A percentile compares a stretch with the other conserved stretches of the same genome.
Conservation (phyloP, 2,329 filamentous ascomycete species). For the Samsoniella hepiali region DNA sequence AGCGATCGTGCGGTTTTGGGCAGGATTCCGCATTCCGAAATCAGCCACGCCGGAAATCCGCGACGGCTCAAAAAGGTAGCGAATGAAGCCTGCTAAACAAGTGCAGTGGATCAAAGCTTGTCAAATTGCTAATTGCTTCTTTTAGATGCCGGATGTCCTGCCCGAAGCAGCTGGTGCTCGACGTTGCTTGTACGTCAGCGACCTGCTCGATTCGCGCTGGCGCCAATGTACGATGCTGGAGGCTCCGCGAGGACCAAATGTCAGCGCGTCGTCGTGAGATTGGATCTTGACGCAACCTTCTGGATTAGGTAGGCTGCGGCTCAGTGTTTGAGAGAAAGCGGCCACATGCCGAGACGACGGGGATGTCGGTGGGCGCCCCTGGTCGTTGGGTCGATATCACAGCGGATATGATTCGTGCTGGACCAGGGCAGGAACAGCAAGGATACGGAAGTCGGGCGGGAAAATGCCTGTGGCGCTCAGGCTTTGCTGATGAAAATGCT, state of each 20-base stretch:
- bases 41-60: too few relatives aligned
- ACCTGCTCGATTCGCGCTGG: constrained; percentile 13
- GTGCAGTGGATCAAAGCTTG: constrained; percentile 3
- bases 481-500: too few relatives aligned
- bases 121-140: neutral
- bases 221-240: neutral
- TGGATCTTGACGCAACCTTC: constrained; percentile 11
- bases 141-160: neutral
- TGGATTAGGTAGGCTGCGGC: neutral
- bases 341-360: neutral
- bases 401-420: neutral
- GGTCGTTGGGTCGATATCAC: neutral
- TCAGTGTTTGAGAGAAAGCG: neutral
- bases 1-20: too few relatives aligned
- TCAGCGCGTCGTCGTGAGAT: constrained; percentile 4
- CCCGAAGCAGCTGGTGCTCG: neutral
- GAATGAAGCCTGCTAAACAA: neutral
- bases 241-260: neutral
- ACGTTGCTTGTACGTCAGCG: constrained; percentile 5
- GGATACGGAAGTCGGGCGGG: neutral
- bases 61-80: too few relatives aligned
- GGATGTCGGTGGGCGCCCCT: too few relatives aligned
- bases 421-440: neutral
- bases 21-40: too few relatives aligned
- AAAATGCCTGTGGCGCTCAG: neutral